Percentiles rank a stretch among this genome's conserved stretches.
Conservation (phyloP, 352 stramenopile genomes). For the Globisporangium cederbergense region DNA sequence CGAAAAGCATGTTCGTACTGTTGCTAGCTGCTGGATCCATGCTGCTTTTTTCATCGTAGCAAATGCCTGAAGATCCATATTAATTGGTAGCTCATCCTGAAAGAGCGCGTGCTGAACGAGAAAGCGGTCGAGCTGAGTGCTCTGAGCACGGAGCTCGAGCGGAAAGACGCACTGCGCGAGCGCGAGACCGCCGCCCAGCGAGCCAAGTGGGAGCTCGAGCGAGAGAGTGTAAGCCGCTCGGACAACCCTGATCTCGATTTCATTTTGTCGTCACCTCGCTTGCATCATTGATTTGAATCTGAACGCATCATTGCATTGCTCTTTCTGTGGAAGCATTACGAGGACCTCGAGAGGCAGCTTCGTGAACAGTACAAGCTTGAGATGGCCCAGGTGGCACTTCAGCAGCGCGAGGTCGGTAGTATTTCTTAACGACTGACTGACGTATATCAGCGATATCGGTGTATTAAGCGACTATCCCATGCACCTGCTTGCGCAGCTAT, state of each 20-base stretch:
- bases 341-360: slow-evolving; percentile 8
- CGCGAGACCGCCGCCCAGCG: background rate
- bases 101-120: slow-evolving; percentile 45
- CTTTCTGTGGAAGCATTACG: background rate
- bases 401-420: background rate
- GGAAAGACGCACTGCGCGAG: background rate
- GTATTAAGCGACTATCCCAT: background rate
- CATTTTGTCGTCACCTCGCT: background rate
- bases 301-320: background rate
- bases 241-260: background rate
- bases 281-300: background rate
- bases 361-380: background rate
- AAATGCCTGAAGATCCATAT: background rate
- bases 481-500: background rate
- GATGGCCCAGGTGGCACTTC: background rate
- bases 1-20: slow-evolving; percentile 29
- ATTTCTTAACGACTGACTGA: no score
- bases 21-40: background rate
- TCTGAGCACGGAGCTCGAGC: slow-evolving; percentile 21
- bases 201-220: slow-evolving; percentile 13
- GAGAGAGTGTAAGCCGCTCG: slow-evolving; percentile 9
- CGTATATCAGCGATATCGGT: background rate
- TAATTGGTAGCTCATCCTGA: slow-evolving; percentile 26
- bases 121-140: slow-evolving; percentile 31
- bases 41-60: background rate